phyloP scores from a whole-genome alignment of 75 land plant species.

The Selaginella moellendorffii region DNA sequence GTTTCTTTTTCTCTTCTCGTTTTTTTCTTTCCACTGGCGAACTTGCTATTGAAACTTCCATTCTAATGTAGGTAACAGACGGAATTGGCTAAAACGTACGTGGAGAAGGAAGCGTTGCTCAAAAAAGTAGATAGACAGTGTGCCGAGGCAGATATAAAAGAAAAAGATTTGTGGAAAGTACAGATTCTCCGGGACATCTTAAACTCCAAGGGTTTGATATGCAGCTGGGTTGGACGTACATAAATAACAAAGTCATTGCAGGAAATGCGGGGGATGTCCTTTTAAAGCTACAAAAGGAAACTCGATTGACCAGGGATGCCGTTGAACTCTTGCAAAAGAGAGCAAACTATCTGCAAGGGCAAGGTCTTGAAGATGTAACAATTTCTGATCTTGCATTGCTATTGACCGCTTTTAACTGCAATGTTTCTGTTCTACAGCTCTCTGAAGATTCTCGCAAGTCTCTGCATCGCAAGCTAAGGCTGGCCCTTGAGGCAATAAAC shows the following conservation, averaged over 20 bases:
- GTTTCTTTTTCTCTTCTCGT: neutral
- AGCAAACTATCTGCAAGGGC: neutral
- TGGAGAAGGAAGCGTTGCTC: neutral
- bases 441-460: neutral
- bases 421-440: neutral
- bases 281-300: neutral
- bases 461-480: neutral
- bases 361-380: conserved; percentile 1
- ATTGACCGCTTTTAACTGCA: neutral
- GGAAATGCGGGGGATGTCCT: neutral
- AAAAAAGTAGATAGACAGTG: neutral
- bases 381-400: neutral
- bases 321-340: neutral
- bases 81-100: neutral
- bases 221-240: neutral
- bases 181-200: neutral
- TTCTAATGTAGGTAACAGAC: conserved; percentile 1
- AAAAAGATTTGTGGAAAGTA: neutral
- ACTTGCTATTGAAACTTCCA: neutral
- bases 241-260: neutral
- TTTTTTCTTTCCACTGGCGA: neutral
- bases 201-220: neutral
- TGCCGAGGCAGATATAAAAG: neutral
- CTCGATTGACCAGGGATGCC: neutral
- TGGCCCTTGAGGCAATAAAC: neutral